Base-by-base conservation (phyloP, 306 rosid genomes). In the Cucumis hystrix region DNA sequence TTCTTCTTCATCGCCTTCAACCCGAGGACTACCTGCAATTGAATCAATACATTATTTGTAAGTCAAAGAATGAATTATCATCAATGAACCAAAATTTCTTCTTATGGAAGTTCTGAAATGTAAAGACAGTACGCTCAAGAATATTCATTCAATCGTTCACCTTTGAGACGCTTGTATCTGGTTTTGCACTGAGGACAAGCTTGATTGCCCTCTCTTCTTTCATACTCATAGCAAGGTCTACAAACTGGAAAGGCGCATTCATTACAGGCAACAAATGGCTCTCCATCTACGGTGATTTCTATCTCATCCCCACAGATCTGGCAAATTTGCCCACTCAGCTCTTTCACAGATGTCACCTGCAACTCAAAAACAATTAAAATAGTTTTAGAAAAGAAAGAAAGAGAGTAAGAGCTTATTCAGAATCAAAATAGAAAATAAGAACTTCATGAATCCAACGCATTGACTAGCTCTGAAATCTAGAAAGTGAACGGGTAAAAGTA, bases 231-330 rank as follows among this genome's bases (percentile, higher is more conserved):
- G 82, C 98, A 93, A 83, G 95, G 85, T 80, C 96, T 85, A 70
- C 98, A 93, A 14, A 92, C 92, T 3, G 98, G 98, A 57, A 92
- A 91, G n/a, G 98, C 98, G 81, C 98, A 93, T 85, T 93, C 98
- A 57, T 91, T 89, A 86, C 98, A 93, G 62, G 98, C 98, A 80
- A 91, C 87, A 88, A 93, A 91, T 1, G 93, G 91, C 88, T 93
- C 97, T 15, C 91, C 95, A 78, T 91, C 87, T 25, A 88, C 89
- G 0, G 97, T 88, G 10, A 89, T 40, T 80, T 93, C 98, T 74
- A 93, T 76, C 83, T 89, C 98, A 84, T 93, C 98, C 63, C 93
- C 98, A 78, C 98, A 93, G 87, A 93, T 93, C 93, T 93, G 98
- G 81, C 98, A 93, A 83, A 89, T 88, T 80, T 91, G 96, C 70